phyloP scores from a whole-genome alignment of 805 yeast species.

The Ogataea glucozyma region DNA sequence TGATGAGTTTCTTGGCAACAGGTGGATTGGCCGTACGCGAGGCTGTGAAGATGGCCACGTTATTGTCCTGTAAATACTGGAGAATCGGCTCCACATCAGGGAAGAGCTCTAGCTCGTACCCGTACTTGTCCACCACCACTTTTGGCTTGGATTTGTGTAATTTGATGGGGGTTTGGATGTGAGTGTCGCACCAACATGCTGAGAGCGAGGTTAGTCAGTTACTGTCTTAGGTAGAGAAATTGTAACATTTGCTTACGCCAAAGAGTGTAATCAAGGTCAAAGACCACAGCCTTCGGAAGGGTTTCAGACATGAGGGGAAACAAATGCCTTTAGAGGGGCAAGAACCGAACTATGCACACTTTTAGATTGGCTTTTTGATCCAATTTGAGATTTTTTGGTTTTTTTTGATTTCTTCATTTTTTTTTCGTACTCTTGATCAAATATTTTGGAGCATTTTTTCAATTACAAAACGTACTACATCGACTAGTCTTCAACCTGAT shows the following conservation, averaged over 20 bases:
- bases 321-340: too few relatives aligned
- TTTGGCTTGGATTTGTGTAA: conserved; percentile 29
- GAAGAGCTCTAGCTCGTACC: conserved; percentile 58
- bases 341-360: too few relatives aligned
- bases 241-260: conserved; percentile 59
- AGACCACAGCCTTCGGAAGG: conserved; percentile 58
- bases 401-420: too few relatives aligned
- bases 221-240: background rate
- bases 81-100: conserved; percentile 69
- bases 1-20: conserved; percentile 67
- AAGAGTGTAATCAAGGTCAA: conserved; percentile 73
- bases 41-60: conserved; percentile 63
- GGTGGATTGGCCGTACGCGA: conserved; percentile 78
- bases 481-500: background rate
- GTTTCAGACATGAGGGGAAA: background rate
- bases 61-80: conserved; percentile 46
- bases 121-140: conserved; percentile 52
- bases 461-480: too few relatives aligned
- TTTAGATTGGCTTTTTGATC: too few relatives aligned
- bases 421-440: too few relatives aligned
- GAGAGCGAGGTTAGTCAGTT: conserved; percentile 2
- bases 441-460: too few relatives aligned
- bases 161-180: conserved; percentile 56
- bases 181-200: conserved; percentile 77
- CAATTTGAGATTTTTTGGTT: too few relatives aligned